Percentiles rank a stretch among this genome's conserved stretches.
phyloP scores from a whole-genome alignment of 2,329 filamentous ascomycete species.

The Neofusicoccum umdonicola region DNA sequence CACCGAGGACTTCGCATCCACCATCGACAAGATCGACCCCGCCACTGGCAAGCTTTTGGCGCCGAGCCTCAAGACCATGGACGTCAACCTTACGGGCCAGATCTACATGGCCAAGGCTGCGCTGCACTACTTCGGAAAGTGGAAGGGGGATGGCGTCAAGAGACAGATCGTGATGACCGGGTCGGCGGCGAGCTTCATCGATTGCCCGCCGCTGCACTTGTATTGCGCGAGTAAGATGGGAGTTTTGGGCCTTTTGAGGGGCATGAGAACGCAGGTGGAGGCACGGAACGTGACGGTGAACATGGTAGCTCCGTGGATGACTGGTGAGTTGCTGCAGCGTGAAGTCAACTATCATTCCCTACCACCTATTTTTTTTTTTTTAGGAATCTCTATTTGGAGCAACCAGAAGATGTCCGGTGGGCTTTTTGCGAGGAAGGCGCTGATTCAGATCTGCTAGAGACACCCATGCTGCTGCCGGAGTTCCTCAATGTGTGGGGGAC shows the following conservation, averaged over 20 bases:
- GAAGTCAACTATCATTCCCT: background rate
- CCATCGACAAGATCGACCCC: conserved; percentile 16
- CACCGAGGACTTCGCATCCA: conserved; percentile 17
- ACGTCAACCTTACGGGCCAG: conserved; percentile 24
- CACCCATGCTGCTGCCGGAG: conserved; percentile 11
- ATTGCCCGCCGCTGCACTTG: conserved; percentile 22
- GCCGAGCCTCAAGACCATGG: conserved; percentile 24
- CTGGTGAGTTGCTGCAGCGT: conserved; percentile 21
- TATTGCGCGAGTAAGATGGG: conserved; percentile 28
- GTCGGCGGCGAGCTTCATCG: conserved; percentile 25
- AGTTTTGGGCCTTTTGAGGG: conserved; percentile 26
- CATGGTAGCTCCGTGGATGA: conserved; percentile 30
- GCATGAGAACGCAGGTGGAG: conserved; percentile 21
- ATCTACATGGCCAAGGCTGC: conserved; percentile 26
- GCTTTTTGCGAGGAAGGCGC: too few relatives aligned
- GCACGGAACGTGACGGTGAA: conserved; percentile 24
- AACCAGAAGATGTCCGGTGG: too few relatives aligned
- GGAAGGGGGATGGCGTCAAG: background rate
- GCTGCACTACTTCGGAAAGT: conserved; percentile 25
- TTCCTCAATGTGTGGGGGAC: conserved; percentile 22
- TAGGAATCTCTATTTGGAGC: too few relatives aligned
- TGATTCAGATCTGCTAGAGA: background rate
- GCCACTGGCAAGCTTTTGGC: conserved; percentile 16
- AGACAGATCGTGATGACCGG: conserved; percentile 25
- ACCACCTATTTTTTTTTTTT: background rate